These are phyloP conservation scores for Pyrenula aspistea DNA, from an alignment of 495 filamentous ascomycete genomes.

Conservation along the genomic window DNA sequence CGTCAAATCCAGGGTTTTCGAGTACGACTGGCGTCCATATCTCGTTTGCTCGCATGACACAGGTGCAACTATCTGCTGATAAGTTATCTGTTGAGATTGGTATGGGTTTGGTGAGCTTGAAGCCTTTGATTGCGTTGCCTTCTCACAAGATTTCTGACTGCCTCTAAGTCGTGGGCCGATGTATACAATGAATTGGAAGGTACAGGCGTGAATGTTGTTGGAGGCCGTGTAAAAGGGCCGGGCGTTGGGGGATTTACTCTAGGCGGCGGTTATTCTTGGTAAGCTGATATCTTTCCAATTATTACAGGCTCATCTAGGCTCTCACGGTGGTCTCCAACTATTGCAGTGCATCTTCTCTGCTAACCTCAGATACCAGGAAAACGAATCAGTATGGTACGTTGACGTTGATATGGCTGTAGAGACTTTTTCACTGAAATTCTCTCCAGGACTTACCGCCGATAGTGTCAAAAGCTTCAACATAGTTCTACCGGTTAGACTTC, in stretches of 20 bases:
- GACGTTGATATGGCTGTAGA: neutral
- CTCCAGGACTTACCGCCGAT: constrained; percentile 4
- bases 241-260: constrained; percentile 10
- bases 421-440: neutral
- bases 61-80: constrained; percentile 3
- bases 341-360: neutral
- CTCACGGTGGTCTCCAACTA: too few relatives aligned
- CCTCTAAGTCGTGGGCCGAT: constrained; percentile 1
- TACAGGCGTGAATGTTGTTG: constrained; percentile 6
- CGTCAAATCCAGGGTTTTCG: constrained; percentile 9
- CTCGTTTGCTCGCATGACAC: constrained; percentile 2
- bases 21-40: constrained; percentile 8
- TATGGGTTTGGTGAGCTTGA: constrained; percentile 4
- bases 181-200: constrained; percentile 6
- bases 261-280: constrained; percentile 10
- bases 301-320: too few relatives aligned
- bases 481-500: constrained; percentile 7
- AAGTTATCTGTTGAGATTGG: constrained; percentile 6
- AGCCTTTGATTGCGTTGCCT: neutral
- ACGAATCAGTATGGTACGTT: constrained; percentile 8
- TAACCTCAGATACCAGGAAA: neutral
- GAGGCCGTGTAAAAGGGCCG: constrained; percentile 5
- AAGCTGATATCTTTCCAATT: neutral
- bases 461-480: constrained; percentile 9
- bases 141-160: neutral